These are phyloP conservation scores for Macrotyloma uniflorum DNA, from an alignment of 306 rosid species.

Conservation along the genomic window DNA sequence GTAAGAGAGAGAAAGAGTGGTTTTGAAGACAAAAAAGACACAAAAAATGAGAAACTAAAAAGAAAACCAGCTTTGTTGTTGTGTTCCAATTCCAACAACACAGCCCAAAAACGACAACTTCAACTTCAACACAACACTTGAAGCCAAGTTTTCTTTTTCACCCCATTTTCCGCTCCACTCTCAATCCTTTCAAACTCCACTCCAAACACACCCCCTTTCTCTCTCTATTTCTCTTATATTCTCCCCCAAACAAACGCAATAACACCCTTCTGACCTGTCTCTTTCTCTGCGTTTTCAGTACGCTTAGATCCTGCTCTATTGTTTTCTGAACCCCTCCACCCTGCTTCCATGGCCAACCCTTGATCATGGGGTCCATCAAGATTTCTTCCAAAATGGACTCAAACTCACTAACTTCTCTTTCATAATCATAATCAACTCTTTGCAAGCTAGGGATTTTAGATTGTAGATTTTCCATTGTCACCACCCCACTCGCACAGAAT, in stretches of 20 bases:
- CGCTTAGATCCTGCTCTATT: slow-evolving; percentile 48
- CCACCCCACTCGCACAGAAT: slow-evolving; percentile 53
- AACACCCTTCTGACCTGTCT: slow-evolving; percentile 25
- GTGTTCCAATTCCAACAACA: slow-evolving; percentile 37
- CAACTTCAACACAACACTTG: slow-evolving; percentile 18
- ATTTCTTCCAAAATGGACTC: slow-evolving; percentile 32
- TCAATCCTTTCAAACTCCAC: slow-evolving; percentile 11
- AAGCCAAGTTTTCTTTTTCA: slow-evolving; percentile 17
- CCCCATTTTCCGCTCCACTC: slow-evolving; percentile 27
- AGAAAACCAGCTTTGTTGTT: slow-evolving; percentile 51
- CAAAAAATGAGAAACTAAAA: slow-evolving; percentile 29
- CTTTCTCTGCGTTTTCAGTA: slow-evolving; percentile 35
- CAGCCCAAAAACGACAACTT: slow-evolving; percentile 34
- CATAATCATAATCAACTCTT: slow-evolving; percentile 27
- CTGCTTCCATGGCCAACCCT: slow-evolving; percentile 20
- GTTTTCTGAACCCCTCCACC: slow-evolving; percentile 24
- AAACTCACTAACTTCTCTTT: slow-evolving; percentile 39
- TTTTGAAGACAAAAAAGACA: background rate
- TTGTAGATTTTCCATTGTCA: background rate
- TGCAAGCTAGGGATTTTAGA: slow-evolving; percentile 19
- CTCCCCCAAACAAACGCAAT: slow-evolving; percentile 15
- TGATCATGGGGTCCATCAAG: slow-evolving; percentile 53
- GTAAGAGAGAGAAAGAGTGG: background rate
- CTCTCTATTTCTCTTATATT: background rate
- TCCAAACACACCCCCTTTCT: slow-evolving; percentile 17